Percentiles rank a stretch among this genome's conserved stretches.
Evolutionary conservation across 176 grass and related monocot genomes (phyloP).

Genomic region (Hsuehochloa calcarea): DNA sequence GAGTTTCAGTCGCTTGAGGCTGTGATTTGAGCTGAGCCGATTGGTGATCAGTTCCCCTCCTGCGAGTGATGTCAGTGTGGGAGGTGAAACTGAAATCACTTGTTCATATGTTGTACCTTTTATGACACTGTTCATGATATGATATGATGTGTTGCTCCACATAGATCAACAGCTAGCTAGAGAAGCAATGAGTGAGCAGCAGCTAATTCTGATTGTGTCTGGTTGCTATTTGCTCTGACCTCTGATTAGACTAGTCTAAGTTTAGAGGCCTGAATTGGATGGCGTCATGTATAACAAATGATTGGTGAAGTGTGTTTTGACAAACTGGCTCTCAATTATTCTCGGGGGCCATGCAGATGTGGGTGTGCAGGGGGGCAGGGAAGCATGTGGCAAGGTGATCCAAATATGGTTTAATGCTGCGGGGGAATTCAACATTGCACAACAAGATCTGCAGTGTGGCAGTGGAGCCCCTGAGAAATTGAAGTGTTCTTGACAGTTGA

Average conservation of each 20-base stretch:
- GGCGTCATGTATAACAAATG: background rate
- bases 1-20: background rate
- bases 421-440: background rate
- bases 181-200: background rate
- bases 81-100: slow-evolving; percentile 18
- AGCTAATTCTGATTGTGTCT: background rate
- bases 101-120: background rate
- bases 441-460: slow-evolving; percentile 18
- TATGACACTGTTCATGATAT: background rate
- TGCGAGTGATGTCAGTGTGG: background rate
- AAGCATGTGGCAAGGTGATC: slow-evolving; percentile 35
- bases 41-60: background rate
- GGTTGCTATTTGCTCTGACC: background rate
- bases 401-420: slow-evolving; percentile 26
- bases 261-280: background rate
- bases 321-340: slow-evolving; percentile 24
- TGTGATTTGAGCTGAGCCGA: slow-evolving; percentile 2
- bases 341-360: background rate
- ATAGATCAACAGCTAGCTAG: background rate
- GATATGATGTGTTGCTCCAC: background rate
- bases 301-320: background rate
- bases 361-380: slow-evolving; percentile 50
- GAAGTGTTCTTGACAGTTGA: background rate
- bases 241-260: background rate
- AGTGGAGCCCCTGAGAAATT: slow-evolving; percentile 7